These are phyloP conservation scores for Mucor racemosus DNA, from an alignment of 371 early-diverging fungal genomes.

Conservation along the genomic window DNA sequence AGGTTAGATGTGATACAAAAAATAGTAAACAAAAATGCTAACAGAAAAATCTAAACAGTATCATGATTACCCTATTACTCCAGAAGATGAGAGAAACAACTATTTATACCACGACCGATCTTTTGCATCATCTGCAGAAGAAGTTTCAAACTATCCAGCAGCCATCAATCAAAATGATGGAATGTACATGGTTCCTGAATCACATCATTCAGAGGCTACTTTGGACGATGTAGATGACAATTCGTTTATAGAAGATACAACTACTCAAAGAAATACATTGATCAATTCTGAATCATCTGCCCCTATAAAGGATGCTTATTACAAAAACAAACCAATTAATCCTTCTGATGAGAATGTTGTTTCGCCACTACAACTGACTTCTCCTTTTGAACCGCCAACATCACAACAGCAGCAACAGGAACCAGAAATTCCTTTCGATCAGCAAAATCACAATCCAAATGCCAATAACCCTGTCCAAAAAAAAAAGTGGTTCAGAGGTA, in stretches of 20 bases:
- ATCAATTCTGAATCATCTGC: constrained; percentile 3
- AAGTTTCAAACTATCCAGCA: background rate
- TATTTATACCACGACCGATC: background rate
- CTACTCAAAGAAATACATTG: constrained; percentile 7
- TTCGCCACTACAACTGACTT: background rate
- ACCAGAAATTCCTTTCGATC: background rate
- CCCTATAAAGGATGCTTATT: background rate
- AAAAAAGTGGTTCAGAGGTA: constrained; percentile 14
- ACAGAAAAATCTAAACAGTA: background rate
- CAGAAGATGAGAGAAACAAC: constrained; percentile 6
- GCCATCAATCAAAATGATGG: background rate
- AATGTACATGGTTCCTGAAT: background rate
- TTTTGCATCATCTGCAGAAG: background rate
- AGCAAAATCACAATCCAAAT: background rate
- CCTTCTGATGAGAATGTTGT: background rate
- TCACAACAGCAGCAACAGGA: background rate
- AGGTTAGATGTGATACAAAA: background rate
- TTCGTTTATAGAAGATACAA: constrained; percentile 10
- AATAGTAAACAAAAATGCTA: background rate
- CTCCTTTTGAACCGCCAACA: background rate
- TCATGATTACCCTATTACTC: constrained; percentile 8
- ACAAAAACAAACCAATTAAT: background rate
- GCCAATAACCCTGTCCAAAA: background rate
- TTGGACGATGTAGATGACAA: constrained; percentile 3
- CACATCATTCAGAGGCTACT: background rate